Evolutionary conservation across 495 filamentous ascomycete genomes (phyloP), one percentile per base, ranked within the genome.

Genomic region (Neurospora terricola): DNA sequence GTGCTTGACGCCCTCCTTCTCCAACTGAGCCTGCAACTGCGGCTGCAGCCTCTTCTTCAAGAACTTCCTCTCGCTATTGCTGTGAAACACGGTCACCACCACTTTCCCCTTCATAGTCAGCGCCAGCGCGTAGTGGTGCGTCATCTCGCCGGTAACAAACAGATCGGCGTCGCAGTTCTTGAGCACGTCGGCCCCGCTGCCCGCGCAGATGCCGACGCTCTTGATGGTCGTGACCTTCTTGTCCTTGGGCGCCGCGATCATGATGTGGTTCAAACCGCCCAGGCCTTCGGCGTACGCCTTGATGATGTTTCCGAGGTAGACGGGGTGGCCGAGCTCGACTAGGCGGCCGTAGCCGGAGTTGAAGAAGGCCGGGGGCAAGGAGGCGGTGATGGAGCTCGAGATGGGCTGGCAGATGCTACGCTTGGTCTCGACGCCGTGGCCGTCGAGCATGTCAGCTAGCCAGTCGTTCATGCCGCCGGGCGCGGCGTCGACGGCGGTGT

Each of bases 401-500:
- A 83, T 78, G 34, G 82, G 83, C 71, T 83, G 75, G 12, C 79
- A 78, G 30, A 86, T 80, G n/a, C 81, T 77, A 1, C 78, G 77
- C 39, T 72, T 71, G 16, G 79, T 78, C 21, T 72, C 71, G 30
- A 79, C 75, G 23, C 74, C 69, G 69, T 73, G 69, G 27, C 72
- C 36, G 42, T 76, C 81, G 36, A 93, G 91, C 69, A 97, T 92
- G 81, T 97, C 92, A 69, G 92, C 94, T 23, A 99, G 91, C 96
- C 96, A 99, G 83, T 98, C 94, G 73, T 92, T 94, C 73, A 98
- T 87, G 30, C 96, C 96, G 18, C 90, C 92, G 7, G 90, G 89
- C 0, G 92, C 92, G 36, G 94, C 93, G 83, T 99, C 96, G 70
- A 98, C 88, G 3, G 96, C 94, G 1, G 95, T 98, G 78, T 99